Percentiles rank a stretch among this genome's conserved stretches.
These are phyloP conservation scores for Mycena vulgaris DNA, from an alignment of 768 basidiomycete genomes.

Conservation along the genomic window DNA sequence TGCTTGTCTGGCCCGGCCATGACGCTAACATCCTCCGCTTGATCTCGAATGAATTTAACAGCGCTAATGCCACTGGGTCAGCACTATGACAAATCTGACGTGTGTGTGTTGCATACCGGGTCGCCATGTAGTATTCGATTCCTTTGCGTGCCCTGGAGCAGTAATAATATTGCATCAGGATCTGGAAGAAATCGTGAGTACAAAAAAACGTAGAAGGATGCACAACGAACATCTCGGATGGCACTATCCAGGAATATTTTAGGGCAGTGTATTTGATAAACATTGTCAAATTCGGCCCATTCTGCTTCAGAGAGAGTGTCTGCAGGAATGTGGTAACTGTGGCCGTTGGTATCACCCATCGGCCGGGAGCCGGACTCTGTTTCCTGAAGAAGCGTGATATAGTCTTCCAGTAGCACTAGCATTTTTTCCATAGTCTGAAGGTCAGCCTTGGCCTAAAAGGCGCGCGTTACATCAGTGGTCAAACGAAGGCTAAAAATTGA, in stretches of 20 bases:
- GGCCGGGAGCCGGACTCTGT: constrained; percentile 56
- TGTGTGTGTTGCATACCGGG: constrained; percentile 69
- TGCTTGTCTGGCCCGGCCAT: constrained; percentile 46
- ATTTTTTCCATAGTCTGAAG: constrained; percentile 58
- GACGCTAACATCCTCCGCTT: constrained; percentile 65
- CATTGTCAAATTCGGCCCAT: constrained; percentile 89
- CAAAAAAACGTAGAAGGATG: not conserved
- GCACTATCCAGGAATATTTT: constrained; percentile 83
- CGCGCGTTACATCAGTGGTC: not conserved
- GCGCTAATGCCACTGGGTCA: constrained; percentile 61
- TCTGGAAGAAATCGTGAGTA: constrained; percentile 58
- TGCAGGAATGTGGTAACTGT: constrained; percentile 76
- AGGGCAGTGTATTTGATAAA: constrained; percentile 92
- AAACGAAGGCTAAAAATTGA: not conserved
- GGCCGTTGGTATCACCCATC: constrained; percentile 50
- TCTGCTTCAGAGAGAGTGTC: constrained; percentile 79
- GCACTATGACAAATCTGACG: constrained; percentile 21
- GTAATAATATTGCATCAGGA: constrained; percentile 91
- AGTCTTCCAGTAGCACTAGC: constrained; percentile 73
- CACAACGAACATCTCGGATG: constrained; percentile 79
- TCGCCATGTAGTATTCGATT: constrained; percentile 91
- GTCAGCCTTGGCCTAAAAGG: constrained; percentile 21
- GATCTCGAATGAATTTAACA: constrained; percentile 90
- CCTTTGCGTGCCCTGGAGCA: constrained; percentile 82
- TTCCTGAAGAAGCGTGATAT: constrained; percentile 68